Conservation (phyloP, 2,329 filamentous ascomycete species). For the Aspergillus flavus region DNA sequence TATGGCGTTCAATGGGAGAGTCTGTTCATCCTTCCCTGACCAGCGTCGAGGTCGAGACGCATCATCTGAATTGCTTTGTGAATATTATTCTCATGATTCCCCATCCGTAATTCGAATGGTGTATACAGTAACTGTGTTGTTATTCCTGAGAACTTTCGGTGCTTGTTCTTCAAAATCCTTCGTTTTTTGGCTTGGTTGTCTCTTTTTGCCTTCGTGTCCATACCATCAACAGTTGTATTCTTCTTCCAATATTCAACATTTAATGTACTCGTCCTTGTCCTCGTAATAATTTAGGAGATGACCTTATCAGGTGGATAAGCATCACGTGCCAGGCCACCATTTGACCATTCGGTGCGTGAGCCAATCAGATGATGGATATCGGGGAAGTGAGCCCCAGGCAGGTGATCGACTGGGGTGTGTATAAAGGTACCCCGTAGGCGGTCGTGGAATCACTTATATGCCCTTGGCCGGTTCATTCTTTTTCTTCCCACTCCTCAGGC, state of each 20-base stretch:
- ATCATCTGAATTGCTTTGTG: slow-evolving; percentile 26
- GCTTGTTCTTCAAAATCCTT: not conserved
- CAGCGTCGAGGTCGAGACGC: slow-evolving; percentile 5
- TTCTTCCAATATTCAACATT: not conserved
- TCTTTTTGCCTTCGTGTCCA: not conserved
- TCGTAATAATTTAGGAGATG: not conserved
- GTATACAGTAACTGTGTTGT: slow-evolving; percentile 3
- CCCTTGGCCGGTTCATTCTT: not conserved
- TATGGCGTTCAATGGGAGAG: slow-evolving; percentile 6
- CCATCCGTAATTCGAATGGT: slow-evolving; percentile 19
- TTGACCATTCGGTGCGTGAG: not conserved
- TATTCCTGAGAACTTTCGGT: slow-evolving; percentile 1
- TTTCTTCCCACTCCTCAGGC: not conserved
- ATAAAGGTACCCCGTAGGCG: not conserved
- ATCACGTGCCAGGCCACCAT: slow-evolving; percentile 14
- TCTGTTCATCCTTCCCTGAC: not conserved
- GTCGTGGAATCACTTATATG: not conserved
- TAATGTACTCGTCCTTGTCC: not conserved
- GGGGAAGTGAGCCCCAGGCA: slow-evolving; percentile 3
- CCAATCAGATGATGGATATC: slow-evolving; percentile 16
- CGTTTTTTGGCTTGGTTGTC: not conserved
- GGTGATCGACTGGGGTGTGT: slow-evolving; percentile 9
- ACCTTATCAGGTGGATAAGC: not conserved
- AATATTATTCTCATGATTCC: slow-evolving; percentile 38
- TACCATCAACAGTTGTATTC: not conserved